A percentile compares a stretch with the other conserved stretches of the same genome.
Conservation (phyloP, 768 basidiomycete genomes). For the Neoboletus brunneissimus region DNA sequence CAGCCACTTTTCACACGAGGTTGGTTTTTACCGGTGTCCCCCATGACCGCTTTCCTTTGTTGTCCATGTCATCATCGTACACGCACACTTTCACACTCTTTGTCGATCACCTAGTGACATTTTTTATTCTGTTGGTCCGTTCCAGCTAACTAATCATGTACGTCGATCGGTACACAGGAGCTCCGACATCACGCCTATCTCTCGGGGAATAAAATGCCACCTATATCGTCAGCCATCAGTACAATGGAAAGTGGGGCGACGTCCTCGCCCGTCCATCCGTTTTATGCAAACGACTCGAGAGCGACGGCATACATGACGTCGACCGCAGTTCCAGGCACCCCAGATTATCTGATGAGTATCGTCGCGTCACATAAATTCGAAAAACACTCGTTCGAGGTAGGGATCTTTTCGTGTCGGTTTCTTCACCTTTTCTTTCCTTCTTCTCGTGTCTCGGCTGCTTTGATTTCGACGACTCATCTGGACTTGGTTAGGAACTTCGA, state of each 20-base stretch:
- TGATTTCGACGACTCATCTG: neutral
- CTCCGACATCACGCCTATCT: conserved; percentile 42
- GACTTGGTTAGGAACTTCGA: conserved; percentile 46
- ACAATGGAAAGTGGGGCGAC: conserved; percentile 3
- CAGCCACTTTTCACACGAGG: conserved; percentile 41
- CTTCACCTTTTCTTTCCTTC: too few relatives aligned
- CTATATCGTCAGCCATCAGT: neutral
- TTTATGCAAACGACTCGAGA: conserved; percentile 25
- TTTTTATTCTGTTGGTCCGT: neutral
- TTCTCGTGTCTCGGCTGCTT: neutral
- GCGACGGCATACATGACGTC: conserved; percentile 23
- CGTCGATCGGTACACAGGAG: conserved; percentile 36
- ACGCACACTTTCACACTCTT: neutral
- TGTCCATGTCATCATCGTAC: neutral
- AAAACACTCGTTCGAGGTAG: conserved; percentile 51
- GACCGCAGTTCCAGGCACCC: conserved; percentile 1
- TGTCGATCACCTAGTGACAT: neutral
- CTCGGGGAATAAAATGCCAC: conserved; percentile 33
- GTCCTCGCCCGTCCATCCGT: conserved; percentile 7
- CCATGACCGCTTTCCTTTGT: neutral
- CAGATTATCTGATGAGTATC: conserved; percentile 39
- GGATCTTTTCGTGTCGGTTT: neutral
- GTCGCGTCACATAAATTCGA: conserved; percentile 36
- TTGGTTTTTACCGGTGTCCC: conserved; percentile 24
- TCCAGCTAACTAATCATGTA: conserved; percentile 14